Evolutionary conservation across 2,329 filamentous ascomycete genomes (phyloP), one percentile per base, ranked within the genome.

Genomic region (Sclerotinia spermophila): DNA sequence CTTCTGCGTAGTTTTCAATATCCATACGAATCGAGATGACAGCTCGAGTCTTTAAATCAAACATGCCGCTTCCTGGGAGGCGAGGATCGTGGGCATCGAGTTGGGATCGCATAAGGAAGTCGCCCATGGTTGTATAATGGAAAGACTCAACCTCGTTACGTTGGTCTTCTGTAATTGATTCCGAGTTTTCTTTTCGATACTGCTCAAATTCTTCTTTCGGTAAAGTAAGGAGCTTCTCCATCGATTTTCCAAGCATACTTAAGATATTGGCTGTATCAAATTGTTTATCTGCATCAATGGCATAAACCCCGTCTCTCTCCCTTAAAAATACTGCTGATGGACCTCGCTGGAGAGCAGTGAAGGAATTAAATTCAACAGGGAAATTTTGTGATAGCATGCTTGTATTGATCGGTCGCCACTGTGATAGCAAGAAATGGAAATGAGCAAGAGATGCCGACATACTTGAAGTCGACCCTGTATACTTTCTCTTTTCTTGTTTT

Each of bases 281-380:
- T 78, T 97, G 87, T 81, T 98, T 99, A 81, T 99, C 96, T 0
- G 94, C 93, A 79, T 99, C 96, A 71, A 99, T 96, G 7, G 95
- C 94, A 79, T 99, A 99, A 0, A 89, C 87, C 1, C 94, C 95
- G 77, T 97, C 87, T 74, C 92, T 91, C 81, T 90, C 92, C 67
- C 92, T 88, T 24, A 97, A 83, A 77, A 97, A 97, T 59, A 94
- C 89, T 17, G 94, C 92, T 5, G 89, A 86, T 1, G 96, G 95
- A 0, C 88, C 87, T 75, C 89, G 87, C 71, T 88, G 87, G 53
- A 97, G 85, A 15, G 82, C 82, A 2, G 94, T 97, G 77, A 94
- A 97, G 13, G 84, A 87, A 2, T 81, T 76, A n/a, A 84, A 86
- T 10, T 89, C 86, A 1, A 86, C 83, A 0, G 82, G 78, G 75